Conservation (phyloP, 2,329 filamentous ascomycete genomes). For the Pestalotiopsis fici region DNA sequence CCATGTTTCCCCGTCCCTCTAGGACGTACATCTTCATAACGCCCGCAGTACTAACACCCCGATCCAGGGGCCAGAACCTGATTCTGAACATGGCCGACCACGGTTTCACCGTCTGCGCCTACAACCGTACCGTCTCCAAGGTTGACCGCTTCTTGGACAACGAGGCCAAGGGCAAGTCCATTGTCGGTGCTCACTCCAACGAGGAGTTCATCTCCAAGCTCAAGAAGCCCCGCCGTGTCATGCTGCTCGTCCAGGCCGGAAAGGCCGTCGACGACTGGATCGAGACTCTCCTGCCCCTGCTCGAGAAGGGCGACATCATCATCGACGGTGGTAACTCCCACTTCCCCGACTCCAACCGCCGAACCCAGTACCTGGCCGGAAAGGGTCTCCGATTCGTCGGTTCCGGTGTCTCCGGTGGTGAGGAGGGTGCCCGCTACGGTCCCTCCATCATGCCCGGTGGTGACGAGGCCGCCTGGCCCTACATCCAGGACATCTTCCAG, state of each 20-base stretch:
- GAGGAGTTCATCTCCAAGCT: slow-evolving; percentile 96
- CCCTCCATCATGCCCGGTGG: slow-evolving; percentile 99
- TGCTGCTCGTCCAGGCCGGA: slow-evolving; percentile 98
- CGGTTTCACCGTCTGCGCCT: slow-evolving; percentile 95
- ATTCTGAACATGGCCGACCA: slow-evolving; percentile 89
- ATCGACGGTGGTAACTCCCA: slow-evolving; percentile 99
- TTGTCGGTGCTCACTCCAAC: slow-evolving; percentile 89
- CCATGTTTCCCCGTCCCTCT: neutral
- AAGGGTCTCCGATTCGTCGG: slow-evolving; percentile 97
- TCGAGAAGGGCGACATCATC: slow-evolving; percentile 92
- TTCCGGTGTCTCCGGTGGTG: slow-evolving; percentile 96
- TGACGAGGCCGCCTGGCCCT: slow-evolving; percentile 95
- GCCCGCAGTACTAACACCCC: neutral
- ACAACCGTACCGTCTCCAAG: slow-evolving; percentile 98
- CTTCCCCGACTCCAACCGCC: slow-evolving; percentile 98
- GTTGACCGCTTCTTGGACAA: slow-evolving; percentile 92
- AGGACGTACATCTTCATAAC: neutral
- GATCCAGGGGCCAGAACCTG: slow-evolving; percentile 73
- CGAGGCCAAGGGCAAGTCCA: slow-evolving; percentile 92
- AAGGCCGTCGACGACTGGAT: slow-evolving; percentile 99
- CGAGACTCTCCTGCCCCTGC: slow-evolving; percentile 83
- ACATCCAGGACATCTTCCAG: slow-evolving; percentile 99
- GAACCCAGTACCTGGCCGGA: slow-evolving; percentile 79
- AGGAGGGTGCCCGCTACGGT: slow-evolving; percentile 97
- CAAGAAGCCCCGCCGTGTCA: slow-evolving; percentile 94